These are phyloP conservation scores for Telopea speciosissima DNA, from an alignment of 177 flowering plant species.

Conservation along the genomic window DNA sequence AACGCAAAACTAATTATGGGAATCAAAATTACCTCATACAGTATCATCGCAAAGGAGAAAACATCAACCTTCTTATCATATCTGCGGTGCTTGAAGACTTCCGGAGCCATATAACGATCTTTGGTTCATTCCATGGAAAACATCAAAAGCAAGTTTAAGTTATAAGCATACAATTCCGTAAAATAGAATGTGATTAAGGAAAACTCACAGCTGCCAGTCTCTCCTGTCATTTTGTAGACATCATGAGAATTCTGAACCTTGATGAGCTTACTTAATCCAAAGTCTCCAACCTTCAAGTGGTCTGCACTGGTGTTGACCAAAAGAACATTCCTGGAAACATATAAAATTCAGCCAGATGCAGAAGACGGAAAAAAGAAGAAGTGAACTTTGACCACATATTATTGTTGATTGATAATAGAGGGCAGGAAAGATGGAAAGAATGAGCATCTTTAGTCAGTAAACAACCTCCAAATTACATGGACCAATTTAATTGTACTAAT, in stretches of 20 bases:
- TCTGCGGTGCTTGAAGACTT: constrained; percentile 94
- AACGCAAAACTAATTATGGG: background rate
- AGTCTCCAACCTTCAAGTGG: constrained; percentile 98
- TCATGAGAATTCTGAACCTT: constrained; percentile 90
- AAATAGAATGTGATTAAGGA: constrained; percentile 3
- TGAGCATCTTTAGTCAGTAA: background rate
- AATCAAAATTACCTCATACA: constrained; percentile 72
- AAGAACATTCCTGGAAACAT: constrained; percentile 84
- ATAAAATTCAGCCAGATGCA: constrained; percentile 2
- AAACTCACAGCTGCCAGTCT: constrained; percentile 98
- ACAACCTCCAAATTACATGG: background rate
- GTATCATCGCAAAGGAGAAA: constrained; percentile 96
- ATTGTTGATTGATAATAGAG: background rate
- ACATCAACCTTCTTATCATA: constrained; percentile 99
- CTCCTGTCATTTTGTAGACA: constrained; percentile 99
- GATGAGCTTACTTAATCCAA: constrained; percentile 97
- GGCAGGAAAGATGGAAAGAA: background rate
- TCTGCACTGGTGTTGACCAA: constrained; percentile 91
- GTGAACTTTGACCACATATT: background rate
- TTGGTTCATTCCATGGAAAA: constrained; percentile 15
- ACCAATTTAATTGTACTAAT: background rate
- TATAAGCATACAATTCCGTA: background rate
- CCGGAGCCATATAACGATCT: constrained; percentile 99
- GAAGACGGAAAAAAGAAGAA: background rate
- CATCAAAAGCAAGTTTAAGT: constrained; percentile 3